phyloP scores from a whole-genome alignment of 2,329 filamentous ascomycete genomes.

The Mycosphaerella sp. region DNA sequence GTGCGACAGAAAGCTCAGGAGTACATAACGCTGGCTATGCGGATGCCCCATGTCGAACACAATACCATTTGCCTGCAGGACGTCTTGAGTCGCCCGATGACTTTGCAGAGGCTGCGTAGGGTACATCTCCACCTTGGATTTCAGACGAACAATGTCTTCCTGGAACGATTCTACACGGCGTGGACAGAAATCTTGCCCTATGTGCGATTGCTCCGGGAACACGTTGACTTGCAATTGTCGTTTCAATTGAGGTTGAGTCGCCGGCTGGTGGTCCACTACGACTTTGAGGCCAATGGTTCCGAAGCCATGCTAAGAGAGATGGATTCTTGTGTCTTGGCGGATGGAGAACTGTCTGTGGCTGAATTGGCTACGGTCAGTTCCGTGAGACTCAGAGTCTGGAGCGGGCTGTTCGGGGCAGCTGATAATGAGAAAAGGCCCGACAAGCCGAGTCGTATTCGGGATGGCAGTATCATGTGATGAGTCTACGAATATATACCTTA shows the following conservation, averaged over 20 bases:
- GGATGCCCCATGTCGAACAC: constrained; percentile 13
- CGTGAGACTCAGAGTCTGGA: constrained; percentile 11
- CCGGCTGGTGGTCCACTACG: constrained; percentile 16
- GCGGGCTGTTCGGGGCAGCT: constrained; percentile 9
- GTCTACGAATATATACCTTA: no score
- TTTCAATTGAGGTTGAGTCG: constrained; percentile 16
- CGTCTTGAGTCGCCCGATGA: neutral
- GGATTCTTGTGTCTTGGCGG: constrained; percentile 12
- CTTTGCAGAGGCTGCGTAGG: constrained; percentile 5
- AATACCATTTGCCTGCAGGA: constrained; percentile 4
- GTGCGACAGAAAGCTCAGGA: constrained; percentile 11
- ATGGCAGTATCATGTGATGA: neutral
- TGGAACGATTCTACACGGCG: constrained; percentile 15
- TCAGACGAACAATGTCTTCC: constrained; percentile 16
- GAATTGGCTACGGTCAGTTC: constrained; percentile 16
- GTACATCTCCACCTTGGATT: constrained; percentile 17
- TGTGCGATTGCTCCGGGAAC: neutral
- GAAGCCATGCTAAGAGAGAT: constrained; percentile 12
- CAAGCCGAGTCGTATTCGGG: neutral
- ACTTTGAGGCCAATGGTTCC: constrained; percentile 7
- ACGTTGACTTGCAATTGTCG: constrained; percentile 9
- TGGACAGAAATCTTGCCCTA: constrained; percentile 12
- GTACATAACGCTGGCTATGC: constrained; percentile 16
- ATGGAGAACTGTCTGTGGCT: constrained; percentile 10
- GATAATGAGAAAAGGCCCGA: neutral